Evolutionary conservation across 176 grass and related monocot species (phyloP), one percentile per base, ranked within the genome.

Genomic region (Musa itinerans): DNA sequence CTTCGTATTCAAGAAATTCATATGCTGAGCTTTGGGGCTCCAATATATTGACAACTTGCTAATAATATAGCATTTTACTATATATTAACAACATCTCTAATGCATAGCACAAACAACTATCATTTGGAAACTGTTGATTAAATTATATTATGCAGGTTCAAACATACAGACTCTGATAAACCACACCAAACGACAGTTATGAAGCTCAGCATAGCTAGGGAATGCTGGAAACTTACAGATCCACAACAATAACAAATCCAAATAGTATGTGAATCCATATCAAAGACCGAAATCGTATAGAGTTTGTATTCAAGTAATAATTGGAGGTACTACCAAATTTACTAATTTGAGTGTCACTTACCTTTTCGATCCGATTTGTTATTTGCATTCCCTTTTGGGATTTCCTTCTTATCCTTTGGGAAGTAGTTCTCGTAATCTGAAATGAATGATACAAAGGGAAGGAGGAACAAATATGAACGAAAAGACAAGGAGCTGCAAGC

Each of bases 401-500:
- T 82, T 29, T 90, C 80, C 81, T 90, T 92, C 77, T 97, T 79
- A 82, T 84, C 85, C 82, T 92, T 96, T 49, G 86, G 92, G 19
- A 63, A 87, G 82, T 94, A 94, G 27, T 99, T 94, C 65, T 99
- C 90, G 54, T 91, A 84, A 89, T 97, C 90, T 97, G 72, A 71
- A 75, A 43, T 72, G 63, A 56, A 14, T 83, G 56, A 70, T 55
- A 80, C 24, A 77, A 56, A 25, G 9, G 71, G 51, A 53, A 65
- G 54, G 57, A 55, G 8, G 71, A n/a, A 56, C 34, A 43, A 43
- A 43, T 6, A 43, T 43, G 4, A 43, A 43, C 4, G 34, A 43
- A 43, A 43, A 43, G 34, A 43, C 3, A 43, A 43, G 34, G 34
- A 43, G 34, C 34, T 43, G 34, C 34, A 43, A 43, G 34, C 15